Conservation (phyloP, 306 rosid species). For the Inga laurina region DNA sequence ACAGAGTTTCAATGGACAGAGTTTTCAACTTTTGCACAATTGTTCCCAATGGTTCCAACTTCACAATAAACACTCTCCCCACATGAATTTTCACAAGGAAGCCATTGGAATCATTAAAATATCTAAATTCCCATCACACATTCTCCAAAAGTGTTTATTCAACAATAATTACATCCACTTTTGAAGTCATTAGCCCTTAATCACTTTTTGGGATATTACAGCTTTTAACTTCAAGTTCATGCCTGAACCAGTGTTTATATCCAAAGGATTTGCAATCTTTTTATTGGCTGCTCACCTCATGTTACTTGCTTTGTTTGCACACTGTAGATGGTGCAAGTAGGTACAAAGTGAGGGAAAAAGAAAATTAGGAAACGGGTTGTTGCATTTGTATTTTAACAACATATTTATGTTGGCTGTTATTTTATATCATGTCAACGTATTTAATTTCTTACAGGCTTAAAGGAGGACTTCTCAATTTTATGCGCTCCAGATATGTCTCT, state of each 20-base stretch:
- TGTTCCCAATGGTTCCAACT: too few relatives aligned
- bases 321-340: slow-evolving; percentile 97
- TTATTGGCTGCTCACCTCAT: slow-evolving; percentile 76
- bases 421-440: slow-evolving; percentile 23
- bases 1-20: too few relatives aligned
- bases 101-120: too few relatives aligned
- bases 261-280: slow-evolving; percentile 74
- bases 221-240: slow-evolving; percentile 93
- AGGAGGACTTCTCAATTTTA: slow-evolving; percentile 81
- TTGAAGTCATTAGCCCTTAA: too few relatives aligned
- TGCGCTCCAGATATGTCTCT: slow-evolving; percentile 60
- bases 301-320: slow-evolving; percentile 64
- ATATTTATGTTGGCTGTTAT: neutral
- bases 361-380: slow-evolving; percentile 9
- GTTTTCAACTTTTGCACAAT: too few relatives aligned
- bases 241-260: slow-evolving; percentile 79
- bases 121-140: too few relatives aligned
- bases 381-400: neutral
- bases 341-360: slow-evolving; percentile 30
- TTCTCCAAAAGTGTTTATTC: too few relatives aligned
- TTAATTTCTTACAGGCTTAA: slow-evolving; percentile 70
- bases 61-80: too few relatives aligned
- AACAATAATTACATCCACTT: too few relatives aligned
- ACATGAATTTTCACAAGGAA: too few relatives aligned
- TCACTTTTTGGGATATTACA: too few relatives aligned